Percentiles rank a stretch among this genome's conserved stretches.
These are phyloP conservation scores for Fusarium cicatricum DNA, from an alignment of 2,329 filamentous ascomycete genomes.

Conservation along the genomic window DNA sequence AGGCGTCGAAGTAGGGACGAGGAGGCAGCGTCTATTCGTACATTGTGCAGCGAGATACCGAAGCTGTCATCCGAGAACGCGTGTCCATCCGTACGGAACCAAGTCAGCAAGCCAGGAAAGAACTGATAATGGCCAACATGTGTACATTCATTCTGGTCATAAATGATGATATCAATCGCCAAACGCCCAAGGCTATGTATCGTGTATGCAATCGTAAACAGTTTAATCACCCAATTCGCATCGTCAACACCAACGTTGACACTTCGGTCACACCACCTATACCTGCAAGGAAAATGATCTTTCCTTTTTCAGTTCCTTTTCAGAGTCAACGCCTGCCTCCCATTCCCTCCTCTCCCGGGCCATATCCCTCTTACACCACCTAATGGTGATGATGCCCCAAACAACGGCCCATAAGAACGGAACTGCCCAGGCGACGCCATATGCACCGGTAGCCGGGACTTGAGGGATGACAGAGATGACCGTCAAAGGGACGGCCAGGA, in stretches of 20 bases:
- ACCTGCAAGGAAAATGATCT: conserved; percentile 14
- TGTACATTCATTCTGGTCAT: conserved; percentile 18
- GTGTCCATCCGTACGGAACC: background rate
- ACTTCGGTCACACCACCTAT: background rate
- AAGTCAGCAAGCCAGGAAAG: background rate
- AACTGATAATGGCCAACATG: background rate
- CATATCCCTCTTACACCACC: conserved; percentile 51
- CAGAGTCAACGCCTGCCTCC: conserved; percentile 42
- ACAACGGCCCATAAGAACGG: conserved; percentile 49
- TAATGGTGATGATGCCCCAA: conserved; percentile 48
- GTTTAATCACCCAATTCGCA: background rate
- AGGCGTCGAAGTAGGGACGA: no score
- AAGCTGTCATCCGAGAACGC: no score
- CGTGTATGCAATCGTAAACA: conserved; percentile 16
- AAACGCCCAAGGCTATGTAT: conserved; percentile 22
- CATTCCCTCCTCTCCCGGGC: conserved; percentile 49
- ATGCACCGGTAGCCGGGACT: conserved; percentile 48
- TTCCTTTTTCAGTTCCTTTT: conserved; percentile 31
- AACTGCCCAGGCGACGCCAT: conserved; percentile 52
- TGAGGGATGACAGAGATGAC: conserved; percentile 47
- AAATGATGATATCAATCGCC: background rate
- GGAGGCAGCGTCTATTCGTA: no score
- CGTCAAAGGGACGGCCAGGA: conserved; percentile 49
- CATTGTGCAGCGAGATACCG: no score
- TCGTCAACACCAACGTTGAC: background rate